Evolutionary conservation across 1,139 yeast species (phyloP).

Genomic region (Pichia sp.): DNA sequence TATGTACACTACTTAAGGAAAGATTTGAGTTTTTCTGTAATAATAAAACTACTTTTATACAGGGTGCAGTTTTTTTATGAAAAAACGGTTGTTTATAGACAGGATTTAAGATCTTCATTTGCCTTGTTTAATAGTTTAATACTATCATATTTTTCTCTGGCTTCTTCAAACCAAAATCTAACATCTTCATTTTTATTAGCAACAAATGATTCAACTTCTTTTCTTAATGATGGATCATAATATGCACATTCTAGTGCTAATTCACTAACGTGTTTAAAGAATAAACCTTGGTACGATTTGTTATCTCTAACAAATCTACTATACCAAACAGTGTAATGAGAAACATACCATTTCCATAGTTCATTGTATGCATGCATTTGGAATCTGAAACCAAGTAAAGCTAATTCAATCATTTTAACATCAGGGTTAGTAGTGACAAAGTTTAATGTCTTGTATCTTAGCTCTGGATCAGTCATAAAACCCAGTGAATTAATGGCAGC

Average conservation of each 20-base stretch:
- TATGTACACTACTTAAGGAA: not conserved
- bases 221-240: slow-evolving; percentile 19
- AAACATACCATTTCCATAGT: slow-evolving; percentile 51
- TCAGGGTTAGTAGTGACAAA: slow-evolving; percentile 52
- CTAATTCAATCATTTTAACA: slow-evolving; percentile 47
- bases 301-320: slow-evolving; percentile 31
- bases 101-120: slow-evolving; percentile 15
- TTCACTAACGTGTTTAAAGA: slow-evolving; percentile 23
- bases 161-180: slow-evolving; percentile 20
- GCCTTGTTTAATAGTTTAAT: slow-evolving; percentile 20
- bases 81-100: slow-evolving; percentile 8
- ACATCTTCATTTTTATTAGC: slow-evolving; percentile 10
- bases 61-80: too few species aligned
- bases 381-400: slow-evolving; percentile 45
- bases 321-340: slow-evolving; percentile 48
- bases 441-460: slow-evolving; percentile 47
- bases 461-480: slow-evolving; percentile 39
- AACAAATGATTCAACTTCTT: slow-evolving; percentile 20
- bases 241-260: slow-evolving; percentile 25
- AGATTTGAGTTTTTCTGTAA: not conserved
- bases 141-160: slow-evolving; percentile 18
- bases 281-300: slow-evolving; percentile 19
- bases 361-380: slow-evolving; percentile 25
- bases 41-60: not conserved
- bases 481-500: slow-evolving; percentile 51